These are phyloP conservation scores for Escovopsis sp. DNA, from an alignment of 2,329 filamentous ascomycete species.

Conservation along the genomic window DNA sequence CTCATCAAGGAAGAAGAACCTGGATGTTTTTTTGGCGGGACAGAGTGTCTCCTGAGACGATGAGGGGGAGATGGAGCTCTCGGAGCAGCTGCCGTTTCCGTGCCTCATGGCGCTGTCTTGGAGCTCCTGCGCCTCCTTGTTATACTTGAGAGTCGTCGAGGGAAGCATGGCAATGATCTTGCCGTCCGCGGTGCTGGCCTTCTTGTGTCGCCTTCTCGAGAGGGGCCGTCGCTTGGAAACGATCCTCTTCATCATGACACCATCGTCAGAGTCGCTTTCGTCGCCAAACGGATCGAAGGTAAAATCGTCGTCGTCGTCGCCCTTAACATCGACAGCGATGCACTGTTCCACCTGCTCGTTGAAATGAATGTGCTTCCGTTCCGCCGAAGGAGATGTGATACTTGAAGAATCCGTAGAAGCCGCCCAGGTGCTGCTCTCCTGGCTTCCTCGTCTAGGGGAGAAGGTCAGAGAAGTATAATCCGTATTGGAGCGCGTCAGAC, in stretches of 20 bases:
- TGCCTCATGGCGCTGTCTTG: slow-evolving; percentile 48
- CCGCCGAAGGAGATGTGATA: slow-evolving; percentile 43
- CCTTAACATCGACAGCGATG: slow-evolving; percentile 80
- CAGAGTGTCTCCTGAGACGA: slow-evolving; percentile 72
- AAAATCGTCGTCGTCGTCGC: slow-evolving; percentile 58
- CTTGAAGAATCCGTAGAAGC: slow-evolving; percentile 59
- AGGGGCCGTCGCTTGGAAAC: slow-evolving; percentile 39
- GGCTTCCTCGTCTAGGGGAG: slow-evolving; percentile 43
- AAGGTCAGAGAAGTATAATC: slow-evolving; percentile 55
- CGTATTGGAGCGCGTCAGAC: slow-evolving; percentile 47
- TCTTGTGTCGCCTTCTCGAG: slow-evolving; percentile 23
- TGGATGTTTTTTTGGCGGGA: slow-evolving; percentile 50
- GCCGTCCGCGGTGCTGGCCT: slow-evolving; percentile 41
- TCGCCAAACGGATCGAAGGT: slow-evolving; percentile 37
- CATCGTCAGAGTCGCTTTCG: slow-evolving; percentile 59
- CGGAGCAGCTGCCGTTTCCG: slow-evolving; percentile 30
- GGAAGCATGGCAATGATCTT: slow-evolving; percentile 82
- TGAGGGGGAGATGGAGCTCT: slow-evolving; percentile 49
- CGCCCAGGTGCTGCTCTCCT: slow-evolving; percentile 44
- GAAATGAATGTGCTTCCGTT: slow-evolving; percentile 83
- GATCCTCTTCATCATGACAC: slow-evolving; percentile 67
- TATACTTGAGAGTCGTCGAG: slow-evolving; percentile 74
- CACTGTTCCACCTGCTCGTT: slow-evolving; percentile 93
- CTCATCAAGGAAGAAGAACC: slow-evolving; percentile 37
- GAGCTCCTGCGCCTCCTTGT: slow-evolving; percentile 58